Conservation (phyloP, 1,284 basidiomycete species). For the Naganishia sp. region DNA sequence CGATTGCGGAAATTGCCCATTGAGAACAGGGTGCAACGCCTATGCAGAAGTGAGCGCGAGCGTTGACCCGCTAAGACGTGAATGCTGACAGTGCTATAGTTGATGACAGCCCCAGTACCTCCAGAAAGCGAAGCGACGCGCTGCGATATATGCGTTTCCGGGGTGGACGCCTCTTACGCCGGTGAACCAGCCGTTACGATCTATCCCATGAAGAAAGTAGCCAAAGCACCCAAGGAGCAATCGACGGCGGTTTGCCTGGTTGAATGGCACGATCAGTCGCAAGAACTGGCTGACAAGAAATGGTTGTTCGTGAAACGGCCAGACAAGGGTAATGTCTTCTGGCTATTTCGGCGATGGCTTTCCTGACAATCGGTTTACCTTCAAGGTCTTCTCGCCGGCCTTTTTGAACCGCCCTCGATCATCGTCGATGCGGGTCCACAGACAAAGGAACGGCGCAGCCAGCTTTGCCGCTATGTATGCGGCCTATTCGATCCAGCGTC, state of each 20-base stretch:
- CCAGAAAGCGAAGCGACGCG: conserved; percentile 64
- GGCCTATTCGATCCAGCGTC: conserved; percentile 7
- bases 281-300: conserved; percentile 54
- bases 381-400: conserved; percentile 79
- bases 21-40: conserved; percentile 68
- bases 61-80: too few species aligned
- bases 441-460: conserved; percentile 26
- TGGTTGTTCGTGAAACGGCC: conserved; percentile 80
- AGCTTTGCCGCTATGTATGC: neutral
- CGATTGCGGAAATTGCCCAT: conserved; percentile 69
- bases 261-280: conserved; percentile 63
- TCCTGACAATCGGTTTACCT: conserved; percentile 10
- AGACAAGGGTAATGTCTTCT: conserved; percentile 65
- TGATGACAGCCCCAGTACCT: conserved; percentile 36
- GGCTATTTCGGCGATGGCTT: too few species aligned
- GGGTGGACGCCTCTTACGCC: conserved; percentile 57
- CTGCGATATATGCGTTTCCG: conserved; percentile 67
- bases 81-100: conserved; percentile 17
- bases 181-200: conserved; percentile 59
- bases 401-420: conserved; percentile 57
- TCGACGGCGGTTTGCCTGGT: conserved; percentile 80
- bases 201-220: conserved; percentile 83
- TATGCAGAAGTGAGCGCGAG: conserved; percentile 55
- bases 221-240: conserved; percentile 82
- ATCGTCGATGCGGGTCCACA: conserved; percentile 33